Evolutionary conservation across 257 asterid genomes (phyloP).

Genomic region (Scutellaria galericulata): DNA sequence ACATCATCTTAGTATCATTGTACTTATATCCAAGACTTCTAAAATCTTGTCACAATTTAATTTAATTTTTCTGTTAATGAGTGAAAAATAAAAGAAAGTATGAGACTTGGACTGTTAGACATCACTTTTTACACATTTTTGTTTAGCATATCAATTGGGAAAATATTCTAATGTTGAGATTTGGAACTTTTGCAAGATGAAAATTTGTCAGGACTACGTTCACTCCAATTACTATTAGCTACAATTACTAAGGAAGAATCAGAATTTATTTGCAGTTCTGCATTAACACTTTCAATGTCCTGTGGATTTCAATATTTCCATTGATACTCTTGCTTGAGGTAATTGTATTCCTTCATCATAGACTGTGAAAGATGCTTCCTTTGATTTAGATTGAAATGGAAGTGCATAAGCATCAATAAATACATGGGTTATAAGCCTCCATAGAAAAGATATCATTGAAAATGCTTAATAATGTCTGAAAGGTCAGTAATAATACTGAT

Average conservation of each 20-base stretch:
- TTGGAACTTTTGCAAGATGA: neutral
- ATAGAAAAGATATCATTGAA: no score
- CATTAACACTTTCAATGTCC: neutral
- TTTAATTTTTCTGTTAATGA: constrained; percentile 9
- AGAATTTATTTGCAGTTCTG: neutral
- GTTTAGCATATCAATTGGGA: neutral
- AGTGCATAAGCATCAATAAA: no score
- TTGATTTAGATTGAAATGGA: no score
- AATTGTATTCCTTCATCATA: neutral
- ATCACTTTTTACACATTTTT: neutral
- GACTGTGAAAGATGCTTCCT: neutral
- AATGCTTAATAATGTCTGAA: no score
- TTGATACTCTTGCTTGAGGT: neutral
- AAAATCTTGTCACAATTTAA: neutral
- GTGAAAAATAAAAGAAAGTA: constrained; percentile 17
- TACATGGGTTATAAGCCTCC: no score
- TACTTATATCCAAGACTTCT: constrained; percentile 20
- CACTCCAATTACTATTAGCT: neutral
- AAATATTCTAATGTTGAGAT: neutral
- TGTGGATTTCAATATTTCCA: neutral
- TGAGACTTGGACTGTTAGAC: neutral
- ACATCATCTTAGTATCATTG: neutral
- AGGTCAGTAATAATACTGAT: no score
- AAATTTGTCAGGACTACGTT: neutral
- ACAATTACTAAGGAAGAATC: neutral